Evolutionary conservation across 2,329 filamentous ascomycete species (phyloP), one percentile per base, ranked within the genome.

Genomic region (Rhynchosporium graminicola): DNA sequence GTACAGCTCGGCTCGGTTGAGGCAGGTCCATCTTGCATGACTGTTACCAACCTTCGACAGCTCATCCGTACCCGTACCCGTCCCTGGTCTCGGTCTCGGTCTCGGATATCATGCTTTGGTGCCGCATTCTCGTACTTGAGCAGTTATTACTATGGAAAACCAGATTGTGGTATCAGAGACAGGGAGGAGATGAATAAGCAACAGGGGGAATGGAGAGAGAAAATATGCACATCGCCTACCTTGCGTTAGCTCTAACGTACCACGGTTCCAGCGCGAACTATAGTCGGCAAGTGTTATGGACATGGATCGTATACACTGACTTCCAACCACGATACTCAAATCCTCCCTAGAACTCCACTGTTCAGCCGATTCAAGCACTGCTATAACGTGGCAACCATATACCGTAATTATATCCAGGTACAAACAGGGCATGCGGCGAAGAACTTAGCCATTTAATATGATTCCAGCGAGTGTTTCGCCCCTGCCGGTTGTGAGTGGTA

Each of bases 191-290:
- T 8, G 4, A 26, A 15, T 3, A n/a, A 9, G 13, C 4, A 51
- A n/a, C 50, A 33, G 50, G 12, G 12, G 7, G n/a, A 38, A 6
- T 1, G 5, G 12, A 33, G 50, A 40, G 31, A 52, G 31, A 52
- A 40, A 52, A 38, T 52, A 52, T 38, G 50, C 50, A 52, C 31
- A 52, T 52, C 50, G 38, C 31, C 50, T 51, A 31, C 29, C 4
- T 15, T 29, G 42, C 42, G 12, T 40, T 7, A 40, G 12, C 33
- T 33, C 48, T 13, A 51, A n/a, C 50, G 50, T 20, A 38, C 26
- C 50, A 38, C 33, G 20, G 13, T 52, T 33, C 31, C 50, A 52
- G 31, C 33, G 26, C n/a, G 50, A 52, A 40, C 50, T 52, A 38
- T 52, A 52, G n/a, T 38, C 15, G 31, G 50, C 33, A 38, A 5